Base-by-base conservation (phyloP, 768 basidiomycete species). In the Boletus vinaceobasis region DNA sequence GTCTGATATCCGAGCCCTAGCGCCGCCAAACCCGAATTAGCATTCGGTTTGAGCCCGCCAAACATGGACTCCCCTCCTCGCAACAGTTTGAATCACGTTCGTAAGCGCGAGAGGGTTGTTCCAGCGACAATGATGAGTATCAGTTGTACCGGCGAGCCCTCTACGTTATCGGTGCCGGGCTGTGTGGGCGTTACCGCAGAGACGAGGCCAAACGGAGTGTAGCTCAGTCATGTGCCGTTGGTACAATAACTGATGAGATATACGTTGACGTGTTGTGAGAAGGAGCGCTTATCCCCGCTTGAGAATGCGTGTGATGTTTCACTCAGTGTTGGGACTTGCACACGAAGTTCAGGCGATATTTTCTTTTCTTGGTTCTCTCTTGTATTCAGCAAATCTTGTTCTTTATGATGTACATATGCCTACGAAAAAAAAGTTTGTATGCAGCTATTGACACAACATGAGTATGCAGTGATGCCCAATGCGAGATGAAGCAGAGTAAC, bases 361-460 rank as follows among this genome's bases (percentile, higher is more conserved):
- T 42, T 27, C n/a, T n/a, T 43, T 17, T 9, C 26, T 53, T 40
- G 7, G 15, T 35, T 21, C 29, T 50, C 38, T 57, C 23, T 62
- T 51, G 65, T 61, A 61, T 64, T 71, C 56, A 67, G 61, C 60
- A 68, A 60, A 62, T 56, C 56, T 65, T 62, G 58, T 56, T 69
- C 62, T 61, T 60, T 63, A 50, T 71, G 60, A 59, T 60, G 67
- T 73, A 72, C 71, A 70, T 60, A 71, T 71, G 71, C 71, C 63
- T 61, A 68, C 60, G 59, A 57, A 63, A 56, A 56, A 52, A 58
- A 51, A 47, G 51, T 53, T 57, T 59, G 62, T 68, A 72, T 70
- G 69, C 70, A 57, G 60, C 63, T 71, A 71, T 72, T 63, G 69
- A 71, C 64, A 71, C 69, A 70, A 72, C 71, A 71, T 71, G 65